Conservation (phyloP, 106 monocot species). For the Platanthera zijinensis region DNA sequence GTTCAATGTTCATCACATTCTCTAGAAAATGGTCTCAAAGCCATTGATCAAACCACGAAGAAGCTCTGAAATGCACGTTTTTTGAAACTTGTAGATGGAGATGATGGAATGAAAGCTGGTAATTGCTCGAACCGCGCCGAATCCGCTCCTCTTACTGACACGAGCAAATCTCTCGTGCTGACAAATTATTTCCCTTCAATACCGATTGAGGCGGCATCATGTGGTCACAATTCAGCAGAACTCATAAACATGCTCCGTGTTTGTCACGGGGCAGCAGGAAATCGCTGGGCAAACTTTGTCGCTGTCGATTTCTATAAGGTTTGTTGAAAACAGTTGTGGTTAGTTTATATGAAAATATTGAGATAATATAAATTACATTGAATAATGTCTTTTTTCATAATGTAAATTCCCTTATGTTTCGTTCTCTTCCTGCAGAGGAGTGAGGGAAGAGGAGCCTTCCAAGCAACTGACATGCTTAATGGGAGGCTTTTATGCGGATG, state of each 20-base stretch:
- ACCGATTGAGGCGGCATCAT: conserved; percentile 31
- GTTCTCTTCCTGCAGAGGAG: conserved; percentile 42
- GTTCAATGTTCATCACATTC: no score
- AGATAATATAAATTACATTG: no score
- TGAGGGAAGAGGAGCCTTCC: conserved; percentile 52
- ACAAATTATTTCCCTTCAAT: conserved; percentile 60
- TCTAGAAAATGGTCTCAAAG: no score
- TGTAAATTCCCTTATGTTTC: not conserved
- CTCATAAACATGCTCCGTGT: conserved; percentile 52
- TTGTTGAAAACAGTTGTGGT: not conserved
- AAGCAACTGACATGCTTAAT: conserved; percentile 68
- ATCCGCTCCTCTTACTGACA: conserved; percentile 56
- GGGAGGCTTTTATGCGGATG: conserved; percentile 68
- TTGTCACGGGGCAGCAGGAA: conserved; percentile 39
- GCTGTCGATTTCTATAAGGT: conserved; percentile 89
- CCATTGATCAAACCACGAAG: not conserved
- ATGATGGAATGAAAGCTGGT: conserved; percentile 57
- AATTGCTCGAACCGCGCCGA: conserved; percentile 53
- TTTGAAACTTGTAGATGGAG: conserved; percentile 40
- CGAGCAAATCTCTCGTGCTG: conserved; percentile 45
- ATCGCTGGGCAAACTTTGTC: conserved; percentile 77
- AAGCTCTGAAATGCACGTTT: not conserved
- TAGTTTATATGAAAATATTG: no score
- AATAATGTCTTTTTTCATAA: not conserved
- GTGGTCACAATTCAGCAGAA: conserved; percentile 45